Base-by-base conservation (phyloP, 1,284 basidiomycete species). In the Ceratobasidium sp. region DNA sequence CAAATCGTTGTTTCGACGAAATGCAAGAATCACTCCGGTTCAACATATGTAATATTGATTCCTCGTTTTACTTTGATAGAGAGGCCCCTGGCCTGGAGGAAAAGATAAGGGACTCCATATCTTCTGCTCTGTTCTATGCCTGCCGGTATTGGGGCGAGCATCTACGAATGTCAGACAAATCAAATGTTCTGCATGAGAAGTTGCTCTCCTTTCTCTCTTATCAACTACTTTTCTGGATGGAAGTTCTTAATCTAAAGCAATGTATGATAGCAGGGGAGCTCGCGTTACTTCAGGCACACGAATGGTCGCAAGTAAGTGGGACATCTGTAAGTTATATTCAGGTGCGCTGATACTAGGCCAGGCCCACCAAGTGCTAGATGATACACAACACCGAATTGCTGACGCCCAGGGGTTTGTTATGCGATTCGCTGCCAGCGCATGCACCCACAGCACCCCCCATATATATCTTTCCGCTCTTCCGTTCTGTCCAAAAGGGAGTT, bases 341-440 rank as follows among this genome's bases (percentile, higher is more conserved):
- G 7, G 7, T 47, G 1, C 2, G 5, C 31, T 38, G 50, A 53
- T 12, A 29, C 22, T 20, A 25, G 29, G 13, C 5, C 27, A 50
- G 58, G 20, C n/a, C 5, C 3, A 7, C 3, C 8, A 10, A 4
- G 13, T 7, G 10, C 27, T 31, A 25, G 10, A 38, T 35, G 45
- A 62, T 32, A 45, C 20, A 15, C n/a, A 20, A 32, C 17, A 27
- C 2, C 32, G 47, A 5, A 29, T 31, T 13, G 7, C 4, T 25
- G 57, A 60, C 17, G 57, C 57, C 7, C 43, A 29, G 5, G 47
- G 47, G 7, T 60, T 60, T 22, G 40, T 27, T 20, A 25, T 29
- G 3, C 27, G n/a, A 5, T 34, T 60, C 20, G 43, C 25, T 34
- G 55, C 38, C n/a, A 49, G 32, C 42, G 27, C 42, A 5, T 25